phyloP scores from a whole-genome alignment of 2,329 filamentous ascomycete genomes.

The Xylariaceae sp. region DNA sequence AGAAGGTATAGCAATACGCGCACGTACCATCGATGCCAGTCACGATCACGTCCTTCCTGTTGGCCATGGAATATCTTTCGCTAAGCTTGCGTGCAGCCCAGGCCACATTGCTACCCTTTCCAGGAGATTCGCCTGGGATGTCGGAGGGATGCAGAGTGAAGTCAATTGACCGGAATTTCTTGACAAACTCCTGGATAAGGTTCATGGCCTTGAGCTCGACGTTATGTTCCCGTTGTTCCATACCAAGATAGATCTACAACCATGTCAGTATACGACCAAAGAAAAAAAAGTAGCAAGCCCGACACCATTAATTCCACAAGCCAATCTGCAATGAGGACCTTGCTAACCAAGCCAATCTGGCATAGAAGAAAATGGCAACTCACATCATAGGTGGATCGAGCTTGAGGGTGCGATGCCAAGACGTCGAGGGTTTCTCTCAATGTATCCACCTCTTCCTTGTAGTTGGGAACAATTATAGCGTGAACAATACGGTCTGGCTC shows the following conservation, averaged over 20 bases:
- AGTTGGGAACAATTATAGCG: slow-evolving; percentile 72
- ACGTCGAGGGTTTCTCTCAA: slow-evolving; percentile 70
- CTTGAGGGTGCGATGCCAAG: slow-evolving; percentile 67
- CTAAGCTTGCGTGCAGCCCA: slow-evolving; percentile 71
- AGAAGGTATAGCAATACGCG: background rate
- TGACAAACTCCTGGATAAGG: slow-evolving; percentile 64
- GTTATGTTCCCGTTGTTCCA: slow-evolving; percentile 69
- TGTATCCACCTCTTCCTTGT: slow-evolving; percentile 72
- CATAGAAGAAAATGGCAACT: slow-evolving; percentile 40
- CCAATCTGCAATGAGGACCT: background rate
- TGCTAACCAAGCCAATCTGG: background rate
- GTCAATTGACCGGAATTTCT: slow-evolving; percentile 67
- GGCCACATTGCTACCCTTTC: slow-evolving; percentile 74
- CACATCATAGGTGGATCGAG: slow-evolving; percentile 68
- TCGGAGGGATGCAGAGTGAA: slow-evolving; percentile 69
- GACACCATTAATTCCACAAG: slow-evolving; percentile 1
- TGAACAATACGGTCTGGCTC: slow-evolving; percentile 57
- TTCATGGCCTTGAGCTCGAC: slow-evolving; percentile 63
- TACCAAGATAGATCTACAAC: slow-evolving; percentile 67
- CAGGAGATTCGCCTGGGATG: slow-evolving; percentile 68
- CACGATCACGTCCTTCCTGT: slow-evolving; percentile 65
- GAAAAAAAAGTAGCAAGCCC: slow-evolving; percentile 3
- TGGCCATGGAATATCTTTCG: slow-evolving; percentile 57
- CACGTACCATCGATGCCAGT: slow-evolving; percentile 73
- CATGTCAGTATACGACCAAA: slow-evolving; percentile 18